Percentiles rank a stretch among this genome's conserved stretches.
phyloP scores from a whole-genome alignment of 2,329 filamentous ascomycete genomes.

The Chalaropsis thielavioides region DNA sequence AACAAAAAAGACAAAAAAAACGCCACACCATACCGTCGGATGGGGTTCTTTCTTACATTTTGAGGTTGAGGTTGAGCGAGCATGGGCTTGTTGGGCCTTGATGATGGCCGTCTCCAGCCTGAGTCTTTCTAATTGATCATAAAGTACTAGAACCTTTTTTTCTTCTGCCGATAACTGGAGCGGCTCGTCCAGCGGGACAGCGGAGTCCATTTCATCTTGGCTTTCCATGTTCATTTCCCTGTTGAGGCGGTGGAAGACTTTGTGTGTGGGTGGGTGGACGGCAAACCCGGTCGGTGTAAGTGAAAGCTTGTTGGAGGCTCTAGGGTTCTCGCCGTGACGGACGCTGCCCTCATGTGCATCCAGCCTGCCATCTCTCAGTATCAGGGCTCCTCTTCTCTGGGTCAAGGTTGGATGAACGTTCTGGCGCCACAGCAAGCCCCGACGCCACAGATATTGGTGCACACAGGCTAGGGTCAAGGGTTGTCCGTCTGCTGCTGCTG shows the following conservation, averaged over 20 bases:
- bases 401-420: no score
- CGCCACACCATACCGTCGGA: neutral
- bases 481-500: neutral
- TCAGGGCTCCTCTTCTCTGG: neutral
- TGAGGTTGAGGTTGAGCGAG: conserved; percentile 11
- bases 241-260: neutral
- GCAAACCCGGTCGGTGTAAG: neutral
- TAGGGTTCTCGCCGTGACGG: neutral
- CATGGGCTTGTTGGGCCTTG: conserved; percentile 26
- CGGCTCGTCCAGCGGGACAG: conserved; percentile 19
- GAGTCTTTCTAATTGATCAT: conserved; percentile 56
- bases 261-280: neutral
- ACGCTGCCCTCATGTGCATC: neutral
- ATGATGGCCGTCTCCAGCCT: conserved; percentile 58
- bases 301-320: neutral
- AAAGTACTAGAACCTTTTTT: conserved; percentile 49
- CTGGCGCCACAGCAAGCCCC: no score
- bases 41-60: conserved; percentile 9
- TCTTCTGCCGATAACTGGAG: conserved; percentile 53
- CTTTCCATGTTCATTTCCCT: neutral
- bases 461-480: neutral
- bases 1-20: no score
- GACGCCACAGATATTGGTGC: neutral
- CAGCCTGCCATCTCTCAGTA: neutral
- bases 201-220: conserved; percentile 12